A percentile compares a stretch with the other conserved stretches of the same genome.
Evolutionary conservation across 1,284 basidiomycete genomes (phyloP).

Genomic region (Hortiboletus rubellus): DNA sequence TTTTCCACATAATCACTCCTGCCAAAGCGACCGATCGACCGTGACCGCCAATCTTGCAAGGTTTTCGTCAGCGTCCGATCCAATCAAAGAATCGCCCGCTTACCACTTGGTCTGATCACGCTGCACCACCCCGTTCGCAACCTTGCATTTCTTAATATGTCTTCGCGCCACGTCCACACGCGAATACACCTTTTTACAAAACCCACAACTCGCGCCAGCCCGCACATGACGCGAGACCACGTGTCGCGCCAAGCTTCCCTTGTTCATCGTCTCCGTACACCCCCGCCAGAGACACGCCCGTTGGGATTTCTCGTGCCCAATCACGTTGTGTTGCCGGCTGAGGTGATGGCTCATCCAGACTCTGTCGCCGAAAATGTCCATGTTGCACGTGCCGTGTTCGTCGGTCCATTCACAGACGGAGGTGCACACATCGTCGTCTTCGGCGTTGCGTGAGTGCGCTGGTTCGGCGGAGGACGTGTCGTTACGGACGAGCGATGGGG

Average conservation of each 20-base stretch:
- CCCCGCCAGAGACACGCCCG: slow-evolving; percentile 24
- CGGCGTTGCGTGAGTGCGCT: neutral
- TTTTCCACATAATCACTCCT: neutral
- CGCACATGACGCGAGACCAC: slow-evolving; percentile 27
- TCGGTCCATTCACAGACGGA: slow-evolving; percentile 29
- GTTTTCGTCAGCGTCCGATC: neutral
- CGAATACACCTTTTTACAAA: slow-evolving; percentile 31
- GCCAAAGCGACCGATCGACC: neutral
- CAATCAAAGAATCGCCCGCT: neutral
- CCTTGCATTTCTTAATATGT: slow-evolving; percentile 31
- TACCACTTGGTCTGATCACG: slow-evolving; percentile 4
- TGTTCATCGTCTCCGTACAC: slow-evolving; percentile 30
- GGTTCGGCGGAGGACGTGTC: neutral
- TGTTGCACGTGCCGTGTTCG: slow-evolving; percentile 24
- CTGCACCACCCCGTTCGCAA: slow-evolving; percentile 14
- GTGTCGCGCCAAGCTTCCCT: slow-evolving; percentile 30
- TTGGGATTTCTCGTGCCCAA: slow-evolving; percentile 21
- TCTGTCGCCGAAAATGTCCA: slow-evolving; percentile 19
- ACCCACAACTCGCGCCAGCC: slow-evolving; percentile 22
- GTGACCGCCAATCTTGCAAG: neutral
- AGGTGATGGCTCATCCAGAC: slow-evolving; percentile 30
- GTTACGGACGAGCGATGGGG: neutral
- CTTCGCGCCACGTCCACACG: slow-evolving; percentile 30
- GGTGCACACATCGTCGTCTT: slow-evolving; percentile 11
- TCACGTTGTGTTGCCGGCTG: slow-evolving; percentile 18